Percentiles rank a stretch among this genome's conserved stretches.
phyloP scores from a whole-genome alignment of 768 basidiomycete species.

The Tylopilus felleus region DNA sequence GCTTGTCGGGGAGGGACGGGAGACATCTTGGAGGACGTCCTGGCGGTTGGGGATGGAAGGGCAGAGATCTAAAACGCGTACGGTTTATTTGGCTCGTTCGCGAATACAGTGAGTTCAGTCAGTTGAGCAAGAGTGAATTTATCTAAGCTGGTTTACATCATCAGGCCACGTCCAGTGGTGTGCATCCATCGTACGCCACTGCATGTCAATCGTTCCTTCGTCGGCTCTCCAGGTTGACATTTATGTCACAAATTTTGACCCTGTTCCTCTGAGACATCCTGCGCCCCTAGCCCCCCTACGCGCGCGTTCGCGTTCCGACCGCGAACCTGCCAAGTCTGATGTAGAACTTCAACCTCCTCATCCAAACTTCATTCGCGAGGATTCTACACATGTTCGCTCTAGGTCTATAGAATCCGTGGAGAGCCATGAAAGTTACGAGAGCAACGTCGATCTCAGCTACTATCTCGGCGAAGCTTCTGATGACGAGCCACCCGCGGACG shows the following conservation, averaged over 20 bases:
- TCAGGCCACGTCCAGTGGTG: slow-evolving; percentile 77
- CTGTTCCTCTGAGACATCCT: slow-evolving; percentile 17
- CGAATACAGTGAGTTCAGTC: slow-evolving; percentile 58
- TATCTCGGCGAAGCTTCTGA: slow-evolving; percentile 37
- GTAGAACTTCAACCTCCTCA: slow-evolving; percentile 38
- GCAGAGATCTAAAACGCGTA: slow-evolving; percentile 48
- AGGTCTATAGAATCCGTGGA: slow-evolving; percentile 28
- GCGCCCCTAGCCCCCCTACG: slow-evolving; percentile 8
- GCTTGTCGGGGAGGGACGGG: slow-evolving; percentile 55
- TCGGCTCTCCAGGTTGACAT: slow-evolving; percentile 61
- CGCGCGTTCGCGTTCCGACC: slow-evolving; percentile 15
- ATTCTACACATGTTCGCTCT: slow-evolving; percentile 5
- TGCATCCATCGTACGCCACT: slow-evolving; percentile 60
- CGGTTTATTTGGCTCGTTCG: slow-evolving; percentile 76
- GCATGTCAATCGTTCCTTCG: slow-evolving; percentile 50
- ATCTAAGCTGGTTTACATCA: not conserved
- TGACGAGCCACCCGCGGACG: slow-evolving; percentile 26
- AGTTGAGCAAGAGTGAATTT: not conserved
- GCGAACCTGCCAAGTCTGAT: not conserved
- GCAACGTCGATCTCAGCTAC: slow-evolving; percentile 41
- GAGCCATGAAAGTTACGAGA: slow-evolving; percentile 31
- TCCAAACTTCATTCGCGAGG: slow-evolving; percentile 25
- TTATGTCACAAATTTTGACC: slow-evolving; percentile 63
- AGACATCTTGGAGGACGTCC: slow-evolving; percentile 43
- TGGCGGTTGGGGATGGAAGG: slow-evolving; percentile 42